Conservation (phyloP, 2,329 filamentous ascomycete species). For the Fusarium sp. region DNA sequence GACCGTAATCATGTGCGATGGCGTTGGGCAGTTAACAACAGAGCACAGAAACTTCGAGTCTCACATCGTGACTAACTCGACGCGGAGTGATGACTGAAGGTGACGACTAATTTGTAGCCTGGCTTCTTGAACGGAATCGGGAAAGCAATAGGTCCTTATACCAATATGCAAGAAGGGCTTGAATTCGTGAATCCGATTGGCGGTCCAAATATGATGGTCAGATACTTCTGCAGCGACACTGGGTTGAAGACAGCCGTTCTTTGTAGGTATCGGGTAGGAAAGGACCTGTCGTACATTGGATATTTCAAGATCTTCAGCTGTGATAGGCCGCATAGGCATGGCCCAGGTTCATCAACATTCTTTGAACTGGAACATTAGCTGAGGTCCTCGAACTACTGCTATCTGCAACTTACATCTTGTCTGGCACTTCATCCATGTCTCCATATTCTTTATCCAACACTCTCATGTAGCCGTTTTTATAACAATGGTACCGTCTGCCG, state of each 20-base stretch:
- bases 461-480: conserved; percentile 83
- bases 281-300: not conserved
- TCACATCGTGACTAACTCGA: not conserved
- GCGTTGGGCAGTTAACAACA: not conserved
- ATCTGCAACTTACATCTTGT: conserved; percentile 68
- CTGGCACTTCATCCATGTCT: conserved; percentile 75
- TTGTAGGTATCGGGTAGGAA: not conserved
- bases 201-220: not conserved
- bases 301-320: not conserved
- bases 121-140: not conserved
- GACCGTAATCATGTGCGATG: not conserved
- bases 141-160: not conserved
- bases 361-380: not conserved
- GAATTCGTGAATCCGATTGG: not conserved
- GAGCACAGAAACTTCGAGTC: not conserved
- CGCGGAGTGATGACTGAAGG: not conserved
- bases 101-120: not conserved
- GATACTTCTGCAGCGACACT: not conserved
- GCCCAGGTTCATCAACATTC: not conserved
- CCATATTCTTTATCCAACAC: conserved; percentile 83
- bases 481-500: conserved; percentile 77
- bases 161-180: not conserved
- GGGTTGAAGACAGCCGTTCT: not conserved
- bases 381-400: not conserved
- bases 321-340: not conserved